Evolutionary conservation across 805 yeast genomes (phyloP), one percentile per base, ranked within the genome.

Genomic region (Starmerella lactis-condensi): DNA sequence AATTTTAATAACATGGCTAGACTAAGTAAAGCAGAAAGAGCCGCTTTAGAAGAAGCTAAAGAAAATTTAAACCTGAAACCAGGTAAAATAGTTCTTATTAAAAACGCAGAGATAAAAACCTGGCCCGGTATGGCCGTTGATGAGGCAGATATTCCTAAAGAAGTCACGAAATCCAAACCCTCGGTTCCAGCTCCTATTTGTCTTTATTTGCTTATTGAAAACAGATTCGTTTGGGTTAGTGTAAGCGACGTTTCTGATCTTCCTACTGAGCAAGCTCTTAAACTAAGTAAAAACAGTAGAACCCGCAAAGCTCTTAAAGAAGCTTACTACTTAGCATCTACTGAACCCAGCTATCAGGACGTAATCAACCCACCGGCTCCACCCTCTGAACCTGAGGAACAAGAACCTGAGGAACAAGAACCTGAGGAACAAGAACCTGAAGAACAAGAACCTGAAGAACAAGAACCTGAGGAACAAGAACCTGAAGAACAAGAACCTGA

Each of bases 101-200:
- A 76, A 48, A 72, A 75, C 24, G 75, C 75, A 44, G 85, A 89
- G 6, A 76, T 69, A 47, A 76, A 91, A 1, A 74, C 83, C 24
- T 78, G 92, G 92, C 92, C 92, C 0, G 81, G 82, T 2, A 68
- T 76, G 62, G 68, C 77, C 4, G 63, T 78, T 4, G 73, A 72
- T 1, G 65, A 58, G 36, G 60, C 62, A 12, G 51, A 67, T 6
- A 58, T 78, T 5, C 89, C 92, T 1, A 65, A 57, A 14, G 56
- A 61, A 41, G 66, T 77, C 18, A 40, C 54, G 17, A 50, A 53
- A 12, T 62, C 60, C 40, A 62, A 60, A 36, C 77, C 79, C 11
- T 66, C 66, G 41, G 35, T 34, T 12, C 46, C 48, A 17, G 30
- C 24, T 10, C 40, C 36, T 5, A 56, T 43, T 62, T 75, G 51